These are phyloP conservation scores for Vitis hybrid DNA, from an alignment of 177 flowering plant species.

Conservation along the genomic window DNA sequence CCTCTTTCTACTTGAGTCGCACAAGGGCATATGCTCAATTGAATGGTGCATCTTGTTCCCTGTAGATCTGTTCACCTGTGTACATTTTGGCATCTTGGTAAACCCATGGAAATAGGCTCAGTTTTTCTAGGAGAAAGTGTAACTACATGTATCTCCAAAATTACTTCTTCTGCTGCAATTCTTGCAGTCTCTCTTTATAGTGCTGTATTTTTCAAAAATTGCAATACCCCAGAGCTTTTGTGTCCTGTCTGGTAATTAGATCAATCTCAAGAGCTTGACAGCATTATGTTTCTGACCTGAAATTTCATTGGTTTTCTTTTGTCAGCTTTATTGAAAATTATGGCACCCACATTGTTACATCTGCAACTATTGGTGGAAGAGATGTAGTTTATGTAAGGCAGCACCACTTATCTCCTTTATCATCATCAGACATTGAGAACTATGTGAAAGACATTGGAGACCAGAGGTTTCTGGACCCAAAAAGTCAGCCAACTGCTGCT, in stretches of 20 bases:
- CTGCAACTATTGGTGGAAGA: constrained; percentile 93
- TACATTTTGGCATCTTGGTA: background rate
- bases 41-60: background rate
- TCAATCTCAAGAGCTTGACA: constrained; percentile 3
- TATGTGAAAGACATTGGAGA: constrained; percentile 79
- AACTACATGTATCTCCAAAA: background rate
- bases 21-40: too few relatives aligned
- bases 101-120: background rate
- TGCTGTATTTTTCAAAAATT: too few relatives aligned
- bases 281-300: constrained; percentile 11
- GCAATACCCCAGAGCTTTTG: background rate
- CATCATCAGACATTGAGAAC: constrained; percentile 62
- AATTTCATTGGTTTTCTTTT: constrained; percentile 10
- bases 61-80: background rate
- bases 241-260: background rate
- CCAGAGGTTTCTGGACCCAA: constrained; percentile 69
- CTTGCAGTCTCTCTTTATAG: too few relatives aligned
- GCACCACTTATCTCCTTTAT: constrained; percentile 86
- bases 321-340: constrained; percentile 93
- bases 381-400: constrained; percentile 96
- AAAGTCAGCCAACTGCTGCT: constrained; percentile 46
- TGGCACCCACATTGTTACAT: constrained; percentile 92
- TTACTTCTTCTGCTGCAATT: too few relatives aligned
- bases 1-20: too few relatives aligned
- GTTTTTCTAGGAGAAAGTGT: background rate